phyloP scores from a whole-genome alignment of 2,329 filamentous ascomycete species.

The Paracoccidioides brasiliensis region DNA sequence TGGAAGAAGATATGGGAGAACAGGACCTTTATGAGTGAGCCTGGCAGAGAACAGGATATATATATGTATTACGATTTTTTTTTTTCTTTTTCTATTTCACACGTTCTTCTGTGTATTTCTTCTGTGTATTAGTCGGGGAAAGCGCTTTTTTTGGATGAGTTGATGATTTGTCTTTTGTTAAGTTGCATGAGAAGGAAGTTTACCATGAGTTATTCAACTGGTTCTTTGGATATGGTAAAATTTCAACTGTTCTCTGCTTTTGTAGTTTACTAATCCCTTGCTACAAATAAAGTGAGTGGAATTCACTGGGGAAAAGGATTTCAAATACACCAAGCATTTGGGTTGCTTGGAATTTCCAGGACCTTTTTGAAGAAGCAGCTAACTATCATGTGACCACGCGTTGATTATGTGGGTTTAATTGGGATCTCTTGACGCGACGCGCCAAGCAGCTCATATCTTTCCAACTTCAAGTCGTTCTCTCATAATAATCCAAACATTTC shows the following conservation, averaged over 20 bases:
- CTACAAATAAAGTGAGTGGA: no score
- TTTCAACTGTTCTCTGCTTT: no score
- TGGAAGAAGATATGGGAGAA: constrained; percentile 41
- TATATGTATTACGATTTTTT: neutral
- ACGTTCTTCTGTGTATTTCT: neutral
- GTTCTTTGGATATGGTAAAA: no score
- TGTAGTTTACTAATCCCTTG: no score
- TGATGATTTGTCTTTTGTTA: neutral
- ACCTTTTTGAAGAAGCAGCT: neutral
- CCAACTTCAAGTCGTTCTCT: neutral
- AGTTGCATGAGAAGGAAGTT: neutral
- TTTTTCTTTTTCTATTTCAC: neutral
- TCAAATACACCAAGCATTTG: no score
- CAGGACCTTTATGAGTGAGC: constrained; percentile 52
- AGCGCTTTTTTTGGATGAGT: neutral
- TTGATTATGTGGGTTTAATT: neutral
- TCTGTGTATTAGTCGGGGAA: no score
- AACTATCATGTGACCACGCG: constrained; percentile 1
- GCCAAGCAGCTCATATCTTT: neutral
- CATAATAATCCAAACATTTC: neutral
- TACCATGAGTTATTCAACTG: neutral
- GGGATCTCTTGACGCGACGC: neutral
- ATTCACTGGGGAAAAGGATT: no score
- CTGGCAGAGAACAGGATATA: neutral
- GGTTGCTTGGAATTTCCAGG: no score